Conservation (phyloP, 2,329 filamentous ascomycete species). For the Calycina marina region DNA sequence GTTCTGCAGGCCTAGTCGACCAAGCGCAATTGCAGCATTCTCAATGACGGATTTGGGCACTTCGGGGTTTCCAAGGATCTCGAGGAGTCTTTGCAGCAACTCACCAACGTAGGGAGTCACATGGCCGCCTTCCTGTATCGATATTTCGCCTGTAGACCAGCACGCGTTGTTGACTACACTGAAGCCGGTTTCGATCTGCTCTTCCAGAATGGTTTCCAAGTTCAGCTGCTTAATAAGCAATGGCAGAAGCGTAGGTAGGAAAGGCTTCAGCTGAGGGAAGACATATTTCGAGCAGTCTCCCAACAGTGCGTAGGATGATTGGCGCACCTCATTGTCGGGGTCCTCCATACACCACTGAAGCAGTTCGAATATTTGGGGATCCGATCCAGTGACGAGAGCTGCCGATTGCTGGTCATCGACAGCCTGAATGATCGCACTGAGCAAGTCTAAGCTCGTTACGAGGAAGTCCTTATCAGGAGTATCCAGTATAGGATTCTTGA, state of each 20-base stretch:
- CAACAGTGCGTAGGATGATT: slow-evolving; percentile 88
- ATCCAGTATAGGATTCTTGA: slow-evolving; percentile 53
- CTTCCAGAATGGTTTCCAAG: slow-evolving; percentile 58
- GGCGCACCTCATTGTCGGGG: slow-evolving; percentile 76
- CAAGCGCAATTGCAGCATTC: slow-evolving; percentile 87
- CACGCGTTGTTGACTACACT: slow-evolving; percentile 96
- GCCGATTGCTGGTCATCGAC: slow-evolving; percentile 59
- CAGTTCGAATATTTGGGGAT: slow-evolving; percentile 80
- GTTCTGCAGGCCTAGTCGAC: slow-evolving; percentile 70
- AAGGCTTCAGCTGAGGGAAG: slow-evolving; percentile 64
- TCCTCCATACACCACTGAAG: slow-evolving; percentile 89
- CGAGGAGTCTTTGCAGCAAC: slow-evolving; percentile 61
- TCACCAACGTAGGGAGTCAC: slow-evolving; percentile 67
- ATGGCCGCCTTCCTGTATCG: slow-evolving; percentile 59
- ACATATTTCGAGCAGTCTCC: slow-evolving; percentile 92
- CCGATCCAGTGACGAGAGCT: slow-evolving; percentile 60
- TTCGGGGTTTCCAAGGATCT: slow-evolving; percentile 72
- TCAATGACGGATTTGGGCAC: slow-evolving; percentile 80
- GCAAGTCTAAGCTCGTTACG: slow-evolving; percentile 82
- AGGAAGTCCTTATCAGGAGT: slow-evolving; percentile 92
- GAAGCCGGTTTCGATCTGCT: slow-evolving; percentile 72
- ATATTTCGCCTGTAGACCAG: slow-evolving; percentile 90
- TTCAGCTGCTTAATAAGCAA: slow-evolving; percentile 82
- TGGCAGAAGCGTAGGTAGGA: slow-evolving; percentile 59
- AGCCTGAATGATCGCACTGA: slow-evolving; percentile 88